Base-by-base conservation (phyloP, 1,284 basidiomycete species). In the Nidula niveotomentosa region DNA sequence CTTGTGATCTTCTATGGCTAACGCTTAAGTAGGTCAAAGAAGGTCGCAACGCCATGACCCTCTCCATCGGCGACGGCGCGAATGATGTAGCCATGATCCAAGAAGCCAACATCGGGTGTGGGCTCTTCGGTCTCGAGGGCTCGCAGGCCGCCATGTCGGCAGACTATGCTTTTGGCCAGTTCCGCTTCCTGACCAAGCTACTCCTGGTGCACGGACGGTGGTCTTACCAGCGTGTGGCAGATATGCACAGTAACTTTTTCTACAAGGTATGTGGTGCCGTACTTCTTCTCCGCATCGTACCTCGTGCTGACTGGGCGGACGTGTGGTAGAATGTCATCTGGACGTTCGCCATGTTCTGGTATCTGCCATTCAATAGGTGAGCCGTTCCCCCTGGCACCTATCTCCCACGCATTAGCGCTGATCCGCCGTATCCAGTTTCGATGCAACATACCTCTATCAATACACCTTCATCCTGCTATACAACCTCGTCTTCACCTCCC, bases 141-240 rank as follows among this genome's bases (percentile, higher is more conserved):
- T 96, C 94, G 18, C 96, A 99, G 72, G 96, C 96, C 23, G 95
- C 96, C 46, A 98, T 98, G 95, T 97, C 94, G 18, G 95, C 96
- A 12, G 96, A 98, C 72, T 98, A 98, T 63, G 96, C 96, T 0
- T 96, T 98, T 74, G 96, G 94, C 1, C 96, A 98, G 68, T 99
- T 99, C 79, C 80, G 96, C 53, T 98, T 90, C 78, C 72, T 98
- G 56, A 96, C 94, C 1, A 93, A 95, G 68, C 75, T 98, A 43
- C 78, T 99, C 13, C 81, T 99, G 56, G 96, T 98, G 3, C 96
- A 98, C 66, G 96, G 96, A 5, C 86, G 94, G 43, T 96, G 96
- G 95, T 96, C 93, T 36, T 98, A 98, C 73, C 89, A 95, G 63
- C 91, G 96, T 46, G 83, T 98, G 44, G 94, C 96, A n/a, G 94